phyloP scores from a whole-genome alignment of 305 asterid species.

The Solanum hybrid region DNA sequence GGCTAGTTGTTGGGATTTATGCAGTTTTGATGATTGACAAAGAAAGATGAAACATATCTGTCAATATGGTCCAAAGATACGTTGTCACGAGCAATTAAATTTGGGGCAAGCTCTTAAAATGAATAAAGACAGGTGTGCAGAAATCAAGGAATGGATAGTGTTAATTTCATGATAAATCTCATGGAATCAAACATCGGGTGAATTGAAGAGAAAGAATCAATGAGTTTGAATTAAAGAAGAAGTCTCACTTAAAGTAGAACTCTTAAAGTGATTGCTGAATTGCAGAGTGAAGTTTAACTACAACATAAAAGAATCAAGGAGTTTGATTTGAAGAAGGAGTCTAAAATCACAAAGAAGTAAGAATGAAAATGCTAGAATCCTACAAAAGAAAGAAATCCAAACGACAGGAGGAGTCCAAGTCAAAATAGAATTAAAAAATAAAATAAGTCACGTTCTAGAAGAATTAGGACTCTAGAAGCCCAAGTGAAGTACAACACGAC shows the following conservation, averaged over 20 bases:
- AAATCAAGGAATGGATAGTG: no score
- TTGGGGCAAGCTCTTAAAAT: background rate
- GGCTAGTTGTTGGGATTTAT: background rate
- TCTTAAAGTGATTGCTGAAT: background rate
- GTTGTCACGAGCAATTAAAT: background rate
- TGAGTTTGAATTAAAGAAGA: background rate
- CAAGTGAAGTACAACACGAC: background rate
- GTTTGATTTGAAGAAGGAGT: background rate
- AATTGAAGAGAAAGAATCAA: background rate
- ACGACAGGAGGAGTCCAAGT: background rate
- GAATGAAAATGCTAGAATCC: background rate
- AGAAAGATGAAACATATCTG: background rate
- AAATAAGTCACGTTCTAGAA: background rate
- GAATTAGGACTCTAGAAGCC: background rate
- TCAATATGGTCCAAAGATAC: no score
- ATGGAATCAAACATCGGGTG: background rate
- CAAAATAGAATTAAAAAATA: background rate
- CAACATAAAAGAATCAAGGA: background rate
- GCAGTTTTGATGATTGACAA: background rate
- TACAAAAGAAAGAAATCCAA: background rate
- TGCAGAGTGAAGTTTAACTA: background rate
- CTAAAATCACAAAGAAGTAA: background rate
- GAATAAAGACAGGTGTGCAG: background rate
- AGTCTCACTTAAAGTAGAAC: background rate
- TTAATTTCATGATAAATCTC: background rate